phyloP scores from a whole-genome alignment of 169 alveolate species.

The Babesia bigemina region DNA sequence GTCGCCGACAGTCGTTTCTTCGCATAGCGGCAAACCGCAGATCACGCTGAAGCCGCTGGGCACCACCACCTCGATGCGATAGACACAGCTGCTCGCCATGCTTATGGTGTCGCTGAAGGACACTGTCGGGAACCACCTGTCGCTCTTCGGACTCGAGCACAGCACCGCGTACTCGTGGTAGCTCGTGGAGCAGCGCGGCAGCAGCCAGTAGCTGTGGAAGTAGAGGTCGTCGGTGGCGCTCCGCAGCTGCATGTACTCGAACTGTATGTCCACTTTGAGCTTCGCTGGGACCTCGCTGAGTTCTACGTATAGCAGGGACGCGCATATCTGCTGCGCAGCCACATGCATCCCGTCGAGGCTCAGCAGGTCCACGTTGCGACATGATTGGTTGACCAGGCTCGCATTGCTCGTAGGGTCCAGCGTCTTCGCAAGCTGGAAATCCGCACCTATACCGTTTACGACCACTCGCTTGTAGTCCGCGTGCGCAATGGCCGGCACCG shows the following conservation, averaged over 20 bases:
- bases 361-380: slow-evolving; percentile 50
- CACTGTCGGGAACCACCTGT: slow-evolving; percentile 62
- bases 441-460: slow-evolving; percentile 50
- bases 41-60: slow-evolving; percentile 53
- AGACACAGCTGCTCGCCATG: slow-evolving; percentile 3
- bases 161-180: slow-evolving; percentile 34
- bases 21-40: slow-evolving; percentile 50
- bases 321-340: slow-evolving; percentile 44
- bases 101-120: background rate
- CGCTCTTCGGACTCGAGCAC: slow-evolving; percentile 22
- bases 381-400: slow-evolving; percentile 23
- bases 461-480: slow-evolving; percentile 45
- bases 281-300: slow-evolving; percentile 10
- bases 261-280: slow-evolving; percentile 35
- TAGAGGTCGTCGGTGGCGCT: slow-evolving; percentile 31
- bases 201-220: slow-evolving; percentile 59
- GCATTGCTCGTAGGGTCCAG: slow-evolving; percentile 23
- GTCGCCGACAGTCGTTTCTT: slow-evolving; percentile 7
- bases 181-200: slow-evolving; percentile 67
- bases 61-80: slow-evolving; percentile 47
- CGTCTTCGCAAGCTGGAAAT: slow-evolving; percentile 26
- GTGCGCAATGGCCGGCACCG: slow-evolving; percentile 33
- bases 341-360: slow-evolving; percentile 60
- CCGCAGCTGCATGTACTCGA: slow-evolving; percentile 50
- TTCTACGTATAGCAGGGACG: slow-evolving; percentile 49